These are phyloP conservation scores for Fusarium illudens DNA, from an alignment of 2,329 filamentous ascomycete species.

Conservation along the genomic window DNA sequence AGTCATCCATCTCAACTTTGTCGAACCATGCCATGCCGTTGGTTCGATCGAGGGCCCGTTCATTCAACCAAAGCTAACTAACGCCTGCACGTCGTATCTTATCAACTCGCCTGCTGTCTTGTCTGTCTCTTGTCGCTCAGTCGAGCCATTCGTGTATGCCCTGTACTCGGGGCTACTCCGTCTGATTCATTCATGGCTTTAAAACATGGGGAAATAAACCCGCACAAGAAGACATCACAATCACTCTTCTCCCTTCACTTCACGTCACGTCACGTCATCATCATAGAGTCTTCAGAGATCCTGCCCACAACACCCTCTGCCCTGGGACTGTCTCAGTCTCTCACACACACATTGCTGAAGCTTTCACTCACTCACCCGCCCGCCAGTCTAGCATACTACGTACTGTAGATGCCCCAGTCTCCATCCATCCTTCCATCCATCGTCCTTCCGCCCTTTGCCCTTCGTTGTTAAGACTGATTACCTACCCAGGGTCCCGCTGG, in stretches of 20 bases:
- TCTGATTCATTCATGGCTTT: background rate
- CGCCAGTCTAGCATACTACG: background rate
- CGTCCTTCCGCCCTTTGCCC: no score
- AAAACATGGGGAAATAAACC: background rate
- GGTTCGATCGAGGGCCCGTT: background rate
- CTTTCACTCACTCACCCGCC: background rate
- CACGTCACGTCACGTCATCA: background rate
- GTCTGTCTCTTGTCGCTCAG: background rate
- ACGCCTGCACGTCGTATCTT: background rate
- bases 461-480: background rate
- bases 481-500: background rate
- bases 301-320: conserved; percentile 16
- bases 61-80: background rate
- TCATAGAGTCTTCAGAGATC: background rate
- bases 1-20: background rate
- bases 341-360: conserved; percentile 1
- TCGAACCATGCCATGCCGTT: background rate
- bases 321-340: conserved; percentile 20
- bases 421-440: background rate
- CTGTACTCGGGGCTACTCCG: no score
- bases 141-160: conserved; percentile 1
- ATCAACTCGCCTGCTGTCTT: background rate
- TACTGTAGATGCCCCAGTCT: background rate
- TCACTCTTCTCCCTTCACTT: background rate
- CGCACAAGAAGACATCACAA: conserved; percentile 3